These are phyloP conservation scores for Aspergillus steynii DNA, from an alignment of 495 filamentous ascomycete species.

Conservation along the genomic window DNA sequence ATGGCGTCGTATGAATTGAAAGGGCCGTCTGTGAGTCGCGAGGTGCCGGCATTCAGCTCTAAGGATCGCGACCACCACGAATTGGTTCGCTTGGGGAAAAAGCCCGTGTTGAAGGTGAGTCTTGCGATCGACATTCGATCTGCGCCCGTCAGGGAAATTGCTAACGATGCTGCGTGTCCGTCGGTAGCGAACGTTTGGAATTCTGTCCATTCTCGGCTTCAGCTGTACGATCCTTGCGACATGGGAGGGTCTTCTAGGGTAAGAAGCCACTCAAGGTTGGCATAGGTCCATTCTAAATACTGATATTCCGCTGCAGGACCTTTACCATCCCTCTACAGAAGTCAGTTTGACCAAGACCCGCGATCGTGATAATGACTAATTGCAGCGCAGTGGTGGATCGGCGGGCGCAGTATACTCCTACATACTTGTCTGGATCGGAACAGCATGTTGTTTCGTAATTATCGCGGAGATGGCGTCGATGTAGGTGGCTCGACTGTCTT, in stretches of 20 bases:
- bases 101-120: slow-evolving; percentile 40
- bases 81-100: slow-evolving; percentile 51
- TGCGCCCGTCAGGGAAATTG: neutral
- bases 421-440: slow-evolving; percentile 48
- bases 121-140: neutral
- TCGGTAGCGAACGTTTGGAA: slow-evolving; percentile 45
- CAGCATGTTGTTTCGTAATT: slow-evolving; percentile 27
- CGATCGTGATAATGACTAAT: neutral
- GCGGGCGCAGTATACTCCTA: slow-evolving; percentile 54
- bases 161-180: neutral
- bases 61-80: slow-evolving; percentile 34
- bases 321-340: slow-evolving; percentile 21
- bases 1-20: neutral
- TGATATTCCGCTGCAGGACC: slow-evolving; percentile 33
- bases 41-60: neutral
- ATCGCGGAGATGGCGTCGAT: slow-evolving; percentile 46
- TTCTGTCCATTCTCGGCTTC: slow-evolving; percentile 52
- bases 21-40: neutral
- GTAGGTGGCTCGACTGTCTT: slow-evolving; percentile 16
- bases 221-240: slow-evolving; percentile 51
- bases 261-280: slow-evolving; percentile 5
- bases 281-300: neutral
- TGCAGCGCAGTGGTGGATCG: slow-evolving; percentile 43
- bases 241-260: slow-evolving; percentile 49
- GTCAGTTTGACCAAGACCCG: neutral